Evolutionary conservation across 2,329 filamentous ascomycete species (phyloP).

Genomic region (Arthrocladium fulminans): DNA sequence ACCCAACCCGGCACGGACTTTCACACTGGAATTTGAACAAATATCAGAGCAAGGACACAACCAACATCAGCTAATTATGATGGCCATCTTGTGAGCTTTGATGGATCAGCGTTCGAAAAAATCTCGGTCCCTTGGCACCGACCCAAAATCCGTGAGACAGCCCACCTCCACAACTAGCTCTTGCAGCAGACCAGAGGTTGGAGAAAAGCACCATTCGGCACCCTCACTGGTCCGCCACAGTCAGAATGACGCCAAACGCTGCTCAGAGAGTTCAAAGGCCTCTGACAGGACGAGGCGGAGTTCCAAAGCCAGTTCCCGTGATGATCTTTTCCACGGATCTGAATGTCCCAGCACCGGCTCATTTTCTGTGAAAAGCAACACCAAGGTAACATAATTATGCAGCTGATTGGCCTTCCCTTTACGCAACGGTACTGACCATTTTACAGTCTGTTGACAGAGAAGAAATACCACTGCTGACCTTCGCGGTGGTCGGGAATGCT

Average conservation of each 20-base stretch:
- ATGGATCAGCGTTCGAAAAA: constrained; percentile 14
- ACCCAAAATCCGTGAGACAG: constrained; percentile 13
- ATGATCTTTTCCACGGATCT: constrained; percentile 8
- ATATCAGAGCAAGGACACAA: neutral
- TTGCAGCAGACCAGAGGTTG: constrained; percentile 12
- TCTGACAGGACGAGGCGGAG: constrained; percentile 14
- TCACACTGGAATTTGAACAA: neutral
- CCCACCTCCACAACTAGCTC: constrained; percentile 8
- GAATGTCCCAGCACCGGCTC: neutral
- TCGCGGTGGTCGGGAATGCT: constrained; percentile 48
- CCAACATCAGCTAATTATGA: neutral
- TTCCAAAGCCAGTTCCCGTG: constrained; percentile 15
- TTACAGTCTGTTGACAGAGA: constrained; percentile 12
- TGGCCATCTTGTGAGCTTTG: constrained; percentile 7
- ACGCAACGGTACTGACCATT: neutral
- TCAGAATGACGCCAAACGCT: constrained; percentile 16
- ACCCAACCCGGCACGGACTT: neutral
- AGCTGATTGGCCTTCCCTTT: neutral
- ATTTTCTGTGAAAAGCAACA: neutral
- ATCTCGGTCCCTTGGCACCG: constrained; percentile 20
- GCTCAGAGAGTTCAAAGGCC: constrained; percentile 13
- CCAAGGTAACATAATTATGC: constrained; percentile 5
- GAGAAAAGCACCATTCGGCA: constrained; percentile 21
- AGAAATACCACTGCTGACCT: constrained; percentile 45
- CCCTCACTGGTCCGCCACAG: constrained; percentile 16